phyloP scores from a whole-genome alignment of 2,329 filamentous ascomycete genomes.

The Epichloe uncinata region DNA sequence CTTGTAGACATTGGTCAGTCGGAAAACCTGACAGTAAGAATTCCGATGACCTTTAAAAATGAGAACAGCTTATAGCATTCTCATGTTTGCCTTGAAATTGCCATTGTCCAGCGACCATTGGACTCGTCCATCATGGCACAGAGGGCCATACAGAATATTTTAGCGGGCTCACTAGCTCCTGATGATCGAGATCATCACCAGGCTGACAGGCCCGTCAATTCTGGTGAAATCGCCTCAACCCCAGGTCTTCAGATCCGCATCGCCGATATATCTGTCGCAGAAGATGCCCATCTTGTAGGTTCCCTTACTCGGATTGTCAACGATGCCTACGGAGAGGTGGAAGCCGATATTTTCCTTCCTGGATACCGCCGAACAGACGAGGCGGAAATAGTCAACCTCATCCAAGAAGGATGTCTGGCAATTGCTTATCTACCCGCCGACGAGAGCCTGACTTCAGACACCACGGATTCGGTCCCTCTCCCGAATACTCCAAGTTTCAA shows the following conservation, averaged over 20 bases:
- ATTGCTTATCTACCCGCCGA: constrained; percentile 9
- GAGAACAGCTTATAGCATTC: background rate
- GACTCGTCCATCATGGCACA: background rate
- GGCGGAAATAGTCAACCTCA: constrained; percentile 10
- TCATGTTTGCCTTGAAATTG: background rate
- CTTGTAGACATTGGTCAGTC: too few relatives aligned
- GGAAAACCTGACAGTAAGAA: too few relatives aligned
- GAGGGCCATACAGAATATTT: background rate
- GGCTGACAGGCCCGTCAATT: background rate
- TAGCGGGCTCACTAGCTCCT: background rate
- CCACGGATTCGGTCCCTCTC: background rate
- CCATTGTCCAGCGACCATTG: background rate
- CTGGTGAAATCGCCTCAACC: background rate
- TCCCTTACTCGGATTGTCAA: constrained; percentile 15
- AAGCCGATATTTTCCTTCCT: constrained; percentile 14
- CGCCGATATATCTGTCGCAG: constrained; percentile 8
- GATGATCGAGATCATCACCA: background rate
- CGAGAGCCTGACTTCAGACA: background rate
- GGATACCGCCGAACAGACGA: constrained; percentile 15
- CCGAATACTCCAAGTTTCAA: background rate
- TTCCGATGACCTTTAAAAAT: too few relatives aligned
- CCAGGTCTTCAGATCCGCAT: constrained; percentile 10
- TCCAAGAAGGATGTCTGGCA: constrained; percentile 13
- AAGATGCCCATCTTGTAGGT: constrained; percentile 8
- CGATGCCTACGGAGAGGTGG: constrained; percentile 13